Evolutionary conservation across 2,329 filamentous ascomycete genomes (phyloP).

Genomic region (Diaporthe nobilis): DNA sequence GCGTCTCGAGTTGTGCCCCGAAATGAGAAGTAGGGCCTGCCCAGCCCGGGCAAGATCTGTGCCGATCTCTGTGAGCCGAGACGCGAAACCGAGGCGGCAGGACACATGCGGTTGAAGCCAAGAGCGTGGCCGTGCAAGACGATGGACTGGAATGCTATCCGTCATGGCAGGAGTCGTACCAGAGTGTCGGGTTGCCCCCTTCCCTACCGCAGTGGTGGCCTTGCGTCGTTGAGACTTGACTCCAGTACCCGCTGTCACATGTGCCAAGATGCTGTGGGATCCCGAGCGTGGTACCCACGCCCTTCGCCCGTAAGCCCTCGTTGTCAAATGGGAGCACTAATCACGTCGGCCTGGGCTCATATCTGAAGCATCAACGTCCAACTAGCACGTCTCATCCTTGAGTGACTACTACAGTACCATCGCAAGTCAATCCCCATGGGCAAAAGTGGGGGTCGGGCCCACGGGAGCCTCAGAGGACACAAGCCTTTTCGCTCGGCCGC

Average conservation of each 20-base stretch:
- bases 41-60: conserved; percentile 1
- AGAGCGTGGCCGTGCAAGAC: conserved; percentile 20
- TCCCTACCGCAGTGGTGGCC: not conserved
- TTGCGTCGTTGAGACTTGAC: not conserved
- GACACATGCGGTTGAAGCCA: conserved; percentile 5
- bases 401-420: conserved; percentile 1
- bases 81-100: conserved; percentile 6
- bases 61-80: conserved; percentile 7
- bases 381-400: conserved; percentile 23
- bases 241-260: conserved; percentile 36
- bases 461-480: conserved; percentile 4
- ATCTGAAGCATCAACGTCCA: conserved; percentile 1
- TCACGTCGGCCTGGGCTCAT: conserved; percentile 2
- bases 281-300: conserved; percentile 4
- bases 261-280: conserved; percentile 30
- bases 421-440: not conserved
- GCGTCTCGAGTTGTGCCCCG: not conserved
- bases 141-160: not conserved
- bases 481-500: conserved; percentile 9
- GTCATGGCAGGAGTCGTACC: conserved; percentile 21
- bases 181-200: conserved; percentile 32
- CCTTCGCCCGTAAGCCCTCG: conserved; percentile 12
- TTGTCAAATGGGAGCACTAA: conserved; percentile 8
- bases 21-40: not conserved
- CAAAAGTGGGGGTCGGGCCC: conserved; percentile 7